These are phyloP conservation scores for Porogramme epimiltina DNA, from an alignment of 1,284 basidiomycete species.

Conservation along the genomic window DNA sequence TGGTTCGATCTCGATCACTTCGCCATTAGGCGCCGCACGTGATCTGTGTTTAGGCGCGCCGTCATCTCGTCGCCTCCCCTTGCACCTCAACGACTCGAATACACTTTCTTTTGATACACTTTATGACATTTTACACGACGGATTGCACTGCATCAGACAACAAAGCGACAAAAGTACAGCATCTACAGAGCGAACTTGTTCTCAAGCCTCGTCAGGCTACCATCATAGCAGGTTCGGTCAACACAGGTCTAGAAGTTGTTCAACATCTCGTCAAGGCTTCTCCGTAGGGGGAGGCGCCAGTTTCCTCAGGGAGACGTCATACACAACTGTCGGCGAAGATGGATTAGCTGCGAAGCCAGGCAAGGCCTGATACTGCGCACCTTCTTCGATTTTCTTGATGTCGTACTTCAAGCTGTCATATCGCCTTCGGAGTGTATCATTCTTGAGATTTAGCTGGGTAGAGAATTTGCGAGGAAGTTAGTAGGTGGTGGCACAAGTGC, in stretches of 20 bases:
- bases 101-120: too few relatives aligned
- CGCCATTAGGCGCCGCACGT: constrained; percentile 14
- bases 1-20: constrained; percentile 20
- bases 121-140: too few relatives aligned
- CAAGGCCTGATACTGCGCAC: constrained; percentile 33
- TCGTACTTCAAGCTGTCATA: constrained; percentile 88
- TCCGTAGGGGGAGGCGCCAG: constrained; percentile 39
- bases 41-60: too few relatives aligned
- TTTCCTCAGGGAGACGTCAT: constrained; percentile 80
- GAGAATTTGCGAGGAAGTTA: not conserved
- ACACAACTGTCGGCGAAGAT: constrained; percentile 60
- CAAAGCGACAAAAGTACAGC: too few relatives aligned
- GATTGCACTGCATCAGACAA: too few relatives aligned
- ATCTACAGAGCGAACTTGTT: too few relatives aligned
- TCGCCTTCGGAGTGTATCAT: constrained; percentile 74
- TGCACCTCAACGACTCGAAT: too few relatives aligned
- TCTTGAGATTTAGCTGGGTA: constrained; percentile 83
- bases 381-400: constrained; percentile 90
- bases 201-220: too few relatives aligned
- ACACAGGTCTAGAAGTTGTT: too few relatives aligned
- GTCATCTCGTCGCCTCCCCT: too few relatives aligned
- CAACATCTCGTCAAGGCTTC: not conserved
- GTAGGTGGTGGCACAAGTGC: not conserved
- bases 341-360: constrained; percentile 1
- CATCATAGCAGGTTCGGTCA: too few relatives aligned